Base-by-base conservation (phyloP, 441 rosid species). In the Gossypium lobatum region DNA sequence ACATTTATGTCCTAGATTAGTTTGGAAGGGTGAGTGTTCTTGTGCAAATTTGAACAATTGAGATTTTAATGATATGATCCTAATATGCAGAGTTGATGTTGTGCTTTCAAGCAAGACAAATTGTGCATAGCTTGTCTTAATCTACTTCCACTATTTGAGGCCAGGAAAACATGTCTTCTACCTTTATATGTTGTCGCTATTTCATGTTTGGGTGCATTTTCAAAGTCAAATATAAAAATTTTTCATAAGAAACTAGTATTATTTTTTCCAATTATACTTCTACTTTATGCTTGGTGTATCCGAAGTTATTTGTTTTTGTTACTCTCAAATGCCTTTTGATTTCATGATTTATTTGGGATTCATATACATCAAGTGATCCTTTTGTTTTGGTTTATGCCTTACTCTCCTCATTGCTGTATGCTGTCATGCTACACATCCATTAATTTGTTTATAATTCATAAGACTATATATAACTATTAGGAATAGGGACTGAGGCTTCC, bases 1-100 rank as follows among this genome's bases (percentile, higher is more conserved):
- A 78, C 79, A 78, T 69, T 69, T 52, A 52, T 16, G 46, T 53
- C 25, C 26, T 68, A 50, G 2, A 26, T 52, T 26, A 50, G 60
- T 53, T 69, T 69, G 48, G 46, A 52, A 69, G 61, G 46, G 60
- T 9, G 25, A 52, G 23, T 28, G 10, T 28, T 26, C 25, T 52
- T 52, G 6, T 28, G 16, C 45, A 64, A 64, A 16, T 9, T 69
- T 69, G 34, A 69, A 50, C 59, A 25, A 50, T 50, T 16, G 25
- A 67, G 39, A 26, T 48, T 52, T 68, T 20, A 68, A 67, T 67
- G 58, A 67, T 48, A 48, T 13, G 39, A 66, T 48, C 42, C 0
- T 26, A 52, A 68, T 68, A 16, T 52, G 25, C 16, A 2, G 53
- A 28, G 45, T 68, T 68, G 60, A 28, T 50, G 23, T 67, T 50